Evolutionary conservation across 352 stramenopile genomes (phyloP), one percentile per base, ranked within the genome.

Genomic region (Pythium vanterpoolii): DNA sequence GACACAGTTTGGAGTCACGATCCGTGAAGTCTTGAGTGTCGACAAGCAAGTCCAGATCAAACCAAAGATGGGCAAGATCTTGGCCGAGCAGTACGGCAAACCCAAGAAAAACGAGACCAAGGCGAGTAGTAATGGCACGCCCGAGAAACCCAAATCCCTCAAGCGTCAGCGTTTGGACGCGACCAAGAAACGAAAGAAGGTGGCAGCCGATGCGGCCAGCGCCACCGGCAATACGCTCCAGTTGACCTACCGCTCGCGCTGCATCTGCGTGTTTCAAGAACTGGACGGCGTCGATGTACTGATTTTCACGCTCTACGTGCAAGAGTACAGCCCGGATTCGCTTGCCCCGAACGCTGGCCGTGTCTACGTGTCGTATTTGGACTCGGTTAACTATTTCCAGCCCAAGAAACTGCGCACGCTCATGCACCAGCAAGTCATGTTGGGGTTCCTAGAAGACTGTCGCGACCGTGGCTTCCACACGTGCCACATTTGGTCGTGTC

Each of bases 401-500:
- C 87, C 87, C 5, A 94, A 93, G 63, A 95, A 93, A 56, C 72
- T 92, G 19, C 84, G 87, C 5, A 95, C 87, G 8, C 58, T 93
- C 43, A 92, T 95, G 83, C 86, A 96, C 49, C 87, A 96, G 62
- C 79, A 94, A 18, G 83, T 96, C 45, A 94, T 96, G 79, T 58
- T 95, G 13, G 86, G 81, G 4, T 96, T 95, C 42, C 58, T 96
- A 5, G 81, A 95, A 48, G 83, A 96, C 58, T 93, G 83, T 61
- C 91, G 92, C 59, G 80, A 94, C 49, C 86, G 84, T 38, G 87
- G 87, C 6, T 95, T 93, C 55, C 83, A 93, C 30, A 93, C 83
- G 18, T 89, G 78, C 21, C 87, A 96, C 56, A 96, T 96, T 65
- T 96, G 87, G 87, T 93, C 86, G n/a, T 96, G 87, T 54, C 87